phyloP scores from a whole-genome alignment of 108 stramenopile genomes.

The Stephanodiscus minutulus region DNA sequence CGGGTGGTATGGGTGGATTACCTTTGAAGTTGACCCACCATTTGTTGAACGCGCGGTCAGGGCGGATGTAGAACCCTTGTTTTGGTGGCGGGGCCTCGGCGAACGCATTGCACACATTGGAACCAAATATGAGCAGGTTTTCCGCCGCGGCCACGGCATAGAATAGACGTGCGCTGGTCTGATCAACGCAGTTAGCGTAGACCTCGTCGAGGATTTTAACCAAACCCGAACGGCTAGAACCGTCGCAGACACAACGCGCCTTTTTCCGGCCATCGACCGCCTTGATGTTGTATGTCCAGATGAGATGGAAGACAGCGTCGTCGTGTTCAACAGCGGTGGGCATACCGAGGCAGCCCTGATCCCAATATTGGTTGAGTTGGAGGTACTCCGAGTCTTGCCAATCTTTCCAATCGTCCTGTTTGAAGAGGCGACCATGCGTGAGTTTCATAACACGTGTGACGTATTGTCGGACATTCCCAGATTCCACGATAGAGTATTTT shows the following conservation, averaged over 20 bases:
- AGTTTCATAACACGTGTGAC: neutral
- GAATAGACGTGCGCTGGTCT: conserved; percentile 22
- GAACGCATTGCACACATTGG: conserved; percentile 45
- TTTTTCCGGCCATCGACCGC: conserved; percentile 3
- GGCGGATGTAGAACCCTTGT: conserved; percentile 30
- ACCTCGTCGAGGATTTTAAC: neutral
- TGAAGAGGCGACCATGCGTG: neutral
- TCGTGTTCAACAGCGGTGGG: neutral
- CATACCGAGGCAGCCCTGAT: neutral
- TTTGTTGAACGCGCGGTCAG: conserved; percentile 30
- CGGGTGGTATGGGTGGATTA: neutral
- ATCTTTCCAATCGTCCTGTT: conserved; percentile 14
- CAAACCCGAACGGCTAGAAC: neutral
- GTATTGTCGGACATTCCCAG: neutral
- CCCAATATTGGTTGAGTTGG: too few species aligned
- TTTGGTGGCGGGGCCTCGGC: conserved; percentile 31
- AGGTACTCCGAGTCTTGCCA: conserved; percentile 1
- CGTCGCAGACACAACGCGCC: neutral
- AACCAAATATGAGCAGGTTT: conserved; percentile 7
- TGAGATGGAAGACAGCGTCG: neutral
- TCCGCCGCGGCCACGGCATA: conserved; percentile 24
- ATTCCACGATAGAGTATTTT: neutral
- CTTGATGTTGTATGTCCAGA: conserved; percentile 3
- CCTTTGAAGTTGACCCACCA: conserved; percentile 25
- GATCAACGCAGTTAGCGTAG: conserved; percentile 15